Conservation (phyloP, 208 protist species). For the Leishmania lainsoni region DNA sequence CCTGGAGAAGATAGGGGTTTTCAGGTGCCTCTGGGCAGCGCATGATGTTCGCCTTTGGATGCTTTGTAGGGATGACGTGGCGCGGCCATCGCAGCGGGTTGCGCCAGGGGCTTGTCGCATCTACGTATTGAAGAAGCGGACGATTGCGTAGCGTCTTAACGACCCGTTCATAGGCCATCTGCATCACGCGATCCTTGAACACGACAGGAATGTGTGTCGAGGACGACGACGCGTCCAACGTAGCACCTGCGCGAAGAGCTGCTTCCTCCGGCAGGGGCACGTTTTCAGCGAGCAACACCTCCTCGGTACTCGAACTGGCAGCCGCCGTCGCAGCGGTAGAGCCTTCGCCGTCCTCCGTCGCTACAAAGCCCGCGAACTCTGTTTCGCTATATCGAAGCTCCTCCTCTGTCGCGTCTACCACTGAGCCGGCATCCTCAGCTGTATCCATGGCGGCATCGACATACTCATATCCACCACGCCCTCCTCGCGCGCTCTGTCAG, state of each 20-base stretch:
- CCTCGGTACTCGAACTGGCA: neutral
- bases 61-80: conserved; percentile 84
- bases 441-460: neutral
- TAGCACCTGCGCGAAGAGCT: neutral
- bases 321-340: neutral
- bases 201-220: conserved; percentile 15
- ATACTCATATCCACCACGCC: neutral
- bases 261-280: neutral
- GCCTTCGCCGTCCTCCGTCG: neutral
- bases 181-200: conserved; percentile 32
- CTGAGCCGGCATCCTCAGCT: neutral
- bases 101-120: conserved; percentile 86
- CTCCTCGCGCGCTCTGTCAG: conserved; percentile 5
- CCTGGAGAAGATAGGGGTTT: conserved; percentile 86
- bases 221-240: neutral
- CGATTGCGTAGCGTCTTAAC: conserved; percentile 62
- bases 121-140: conserved; percentile 64
- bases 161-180: conserved; percentile 52
- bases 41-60: conserved; percentile 87
- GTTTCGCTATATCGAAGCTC: conserved; percentile 15
- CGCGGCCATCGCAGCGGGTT: conserved; percentile 82
- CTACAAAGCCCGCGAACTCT: conserved; percentile 6
- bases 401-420: neutral
- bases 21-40: conserved; percentile 81
- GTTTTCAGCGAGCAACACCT: neutral